phyloP scores from a whole-genome alignment of 768 basidiomycete species.

The Suillus luteus region DNA sequence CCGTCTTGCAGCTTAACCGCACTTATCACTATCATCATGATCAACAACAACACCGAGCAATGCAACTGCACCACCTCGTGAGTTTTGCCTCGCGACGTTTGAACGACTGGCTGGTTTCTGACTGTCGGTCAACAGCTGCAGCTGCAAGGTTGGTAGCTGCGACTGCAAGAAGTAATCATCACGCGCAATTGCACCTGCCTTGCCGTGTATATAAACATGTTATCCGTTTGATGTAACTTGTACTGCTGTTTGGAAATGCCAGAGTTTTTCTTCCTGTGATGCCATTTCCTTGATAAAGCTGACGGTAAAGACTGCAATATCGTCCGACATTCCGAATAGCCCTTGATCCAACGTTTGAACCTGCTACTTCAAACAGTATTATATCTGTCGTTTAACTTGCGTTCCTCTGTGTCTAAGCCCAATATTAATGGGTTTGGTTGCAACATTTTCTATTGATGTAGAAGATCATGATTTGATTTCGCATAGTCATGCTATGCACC shows the following conservation, averaged over 20 bases:
- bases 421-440: slow-evolving; percentile 54
- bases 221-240: neutral
- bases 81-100: neutral
- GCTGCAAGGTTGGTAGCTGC: slow-evolving; percentile 12
- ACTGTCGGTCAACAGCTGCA: slow-evolving; percentile 9
- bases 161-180: slow-evolving; percentile 3
- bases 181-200: neutral
- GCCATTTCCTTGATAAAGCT: neutral
- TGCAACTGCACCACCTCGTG: slow-evolving; percentile 7
- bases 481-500: no score
- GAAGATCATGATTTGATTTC: neutral
- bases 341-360: neutral
- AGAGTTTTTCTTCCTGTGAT: neutral
- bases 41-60: slow-evolving; percentile 5
- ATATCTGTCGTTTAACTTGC: no score
- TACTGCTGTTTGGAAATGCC: neutral
- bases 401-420: no score
- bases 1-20: neutral
- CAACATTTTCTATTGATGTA: slow-evolving; percentile 21
- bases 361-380: neutral
- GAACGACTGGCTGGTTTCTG: neutral
- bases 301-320: neutral
- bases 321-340: neutral
- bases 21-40: neutral
- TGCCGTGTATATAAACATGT: neutral